Conservation (phyloP, 75 land plant species). For the Picea glauca region DNA sequence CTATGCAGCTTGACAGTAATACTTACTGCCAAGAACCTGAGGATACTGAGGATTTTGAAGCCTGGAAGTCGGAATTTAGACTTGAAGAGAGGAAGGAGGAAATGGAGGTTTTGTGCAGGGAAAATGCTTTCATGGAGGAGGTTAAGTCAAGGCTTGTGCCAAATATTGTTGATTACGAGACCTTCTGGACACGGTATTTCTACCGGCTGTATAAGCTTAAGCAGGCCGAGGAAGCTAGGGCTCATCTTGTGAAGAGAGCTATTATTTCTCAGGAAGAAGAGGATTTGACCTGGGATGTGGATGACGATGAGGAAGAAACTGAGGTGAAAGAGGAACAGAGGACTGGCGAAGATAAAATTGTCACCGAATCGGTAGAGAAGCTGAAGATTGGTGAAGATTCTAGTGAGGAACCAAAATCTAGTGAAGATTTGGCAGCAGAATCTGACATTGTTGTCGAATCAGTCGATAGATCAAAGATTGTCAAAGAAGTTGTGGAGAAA, state of each 20-base stretch:
- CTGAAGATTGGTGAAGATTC: neutral
- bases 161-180: conserved; percentile 40
- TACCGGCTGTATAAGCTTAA: conserved; percentile 74
- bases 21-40: conserved; percentile 78
- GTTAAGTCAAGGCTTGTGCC: conserved; percentile 66
- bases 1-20: conserved; percentile 60
- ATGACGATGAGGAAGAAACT: conserved; percentile 60
- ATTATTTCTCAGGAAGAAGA: conserved; percentile 62
- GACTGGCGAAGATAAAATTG: neutral
- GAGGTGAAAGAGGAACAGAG: conserved; percentile 17
- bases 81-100: conserved; percentile 58
- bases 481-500: neutral
- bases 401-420: neutral
- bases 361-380: neutral
- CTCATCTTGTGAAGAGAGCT: conserved; percentile 82
- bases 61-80: conserved; percentile 59
- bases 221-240: conserved; percentile 82
- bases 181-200: conserved; percentile 83
- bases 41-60: conserved; percentile 55
- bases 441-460: neutral
- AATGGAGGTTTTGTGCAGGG: conserved; percentile 46
- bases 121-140: conserved; percentile 52
- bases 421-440: neutral
- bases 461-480: neutral
- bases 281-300: conserved; percentile 69